Conservation (phyloP, 2,329 filamentous ascomycete genomes). For the Metarhizium sp. region DNA sequence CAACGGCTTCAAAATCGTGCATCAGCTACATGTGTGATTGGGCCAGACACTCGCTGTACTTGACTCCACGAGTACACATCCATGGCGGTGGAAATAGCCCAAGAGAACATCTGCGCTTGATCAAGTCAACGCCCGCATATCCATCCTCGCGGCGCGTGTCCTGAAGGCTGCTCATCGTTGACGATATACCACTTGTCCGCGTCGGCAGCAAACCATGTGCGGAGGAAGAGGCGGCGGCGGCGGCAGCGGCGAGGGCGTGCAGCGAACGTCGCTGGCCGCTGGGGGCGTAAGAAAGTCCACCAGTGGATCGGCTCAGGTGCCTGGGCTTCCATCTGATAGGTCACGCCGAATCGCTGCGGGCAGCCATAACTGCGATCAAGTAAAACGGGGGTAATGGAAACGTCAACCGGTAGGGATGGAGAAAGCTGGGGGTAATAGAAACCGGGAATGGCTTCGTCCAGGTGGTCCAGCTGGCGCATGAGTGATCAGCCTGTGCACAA, state of each 20-base stretch:
- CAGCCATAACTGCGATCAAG: constrained; percentile 17
- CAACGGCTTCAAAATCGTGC: too few species aligned
- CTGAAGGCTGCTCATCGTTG: not conserved
- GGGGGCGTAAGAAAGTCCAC: not conserved
- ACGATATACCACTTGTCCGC: not conserved
- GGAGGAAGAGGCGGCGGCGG: not conserved
- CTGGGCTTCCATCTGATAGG: not conserved
- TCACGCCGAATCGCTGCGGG: not conserved
- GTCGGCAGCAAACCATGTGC: not conserved
- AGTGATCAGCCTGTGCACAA: not conserved
- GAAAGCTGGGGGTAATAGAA: constrained; percentile 29
- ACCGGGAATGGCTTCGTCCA: constrained; percentile 7
- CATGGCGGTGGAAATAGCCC: too few species aligned
- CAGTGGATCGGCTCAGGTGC: not conserved
- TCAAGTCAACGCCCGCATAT: not conserved
- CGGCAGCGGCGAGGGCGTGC: not conserved
- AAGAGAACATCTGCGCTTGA: not conserved
- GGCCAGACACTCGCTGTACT: too few species aligned
- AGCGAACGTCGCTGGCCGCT: not conserved
- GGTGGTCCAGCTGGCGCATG: not conserved
- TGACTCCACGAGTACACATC: too few species aligned
- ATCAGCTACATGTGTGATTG: too few species aligned
- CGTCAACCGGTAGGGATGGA: constrained; percentile 9
- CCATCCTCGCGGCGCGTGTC: not conserved
- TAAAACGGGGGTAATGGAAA: constrained; percentile 30